Evolutionary conservation across 306 rosid species (phyloP).

Genomic region (Sesbania bispinosa): DNA sequence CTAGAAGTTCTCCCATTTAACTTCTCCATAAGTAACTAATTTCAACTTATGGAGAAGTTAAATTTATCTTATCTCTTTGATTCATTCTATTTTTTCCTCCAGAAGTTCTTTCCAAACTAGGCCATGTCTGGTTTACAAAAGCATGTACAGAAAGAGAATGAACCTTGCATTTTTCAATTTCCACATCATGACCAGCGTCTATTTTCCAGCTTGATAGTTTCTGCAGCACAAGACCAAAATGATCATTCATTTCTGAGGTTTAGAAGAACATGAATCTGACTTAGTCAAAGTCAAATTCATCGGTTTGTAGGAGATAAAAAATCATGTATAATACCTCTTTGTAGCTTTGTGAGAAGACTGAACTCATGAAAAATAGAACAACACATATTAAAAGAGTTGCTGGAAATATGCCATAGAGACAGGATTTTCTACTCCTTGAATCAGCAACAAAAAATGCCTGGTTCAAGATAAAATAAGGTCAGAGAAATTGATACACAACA

Average conservation of each 20-base stretch:
- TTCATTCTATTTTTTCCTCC: too few relatives aligned
- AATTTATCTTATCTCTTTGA: too few relatives aligned
- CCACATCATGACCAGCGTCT: background rate
- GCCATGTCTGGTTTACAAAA: too few relatives aligned
- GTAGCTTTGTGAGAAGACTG: slow-evolving; percentile 34
- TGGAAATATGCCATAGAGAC: slow-evolving; percentile 48
- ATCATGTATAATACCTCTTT: slow-evolving; percentile 45
- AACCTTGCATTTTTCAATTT: slow-evolving; percentile 64
- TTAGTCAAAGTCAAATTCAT: slow-evolving; percentile 7
- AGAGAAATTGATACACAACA: background rate
- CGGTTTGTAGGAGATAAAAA: too few relatives aligned
- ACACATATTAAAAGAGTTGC: slow-evolving; percentile 46
- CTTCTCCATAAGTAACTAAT: too few relatives aligned
- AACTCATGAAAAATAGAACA: slow-evolving; percentile 35
- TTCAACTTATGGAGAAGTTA: too few relatives aligned
- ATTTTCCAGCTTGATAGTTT: slow-evolving; percentile 39
- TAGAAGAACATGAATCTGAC: slow-evolving; percentile 5
- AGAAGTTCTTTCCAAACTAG: too few relatives aligned
- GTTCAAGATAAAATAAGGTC: slow-evolving; percentile 8
- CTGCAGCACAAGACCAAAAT: slow-evolving; percentile 25
- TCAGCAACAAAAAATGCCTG: slow-evolving; percentile 44
- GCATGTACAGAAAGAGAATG: slow-evolving; percentile 7
- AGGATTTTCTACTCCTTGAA: slow-evolving; percentile 39
- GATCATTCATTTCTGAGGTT: background rate
- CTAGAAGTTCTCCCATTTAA: too few relatives aligned